Evolutionary conservation across 768 basidiomycete species (phyloP).

Genomic region (Mycena sanguinolenta): DNA sequence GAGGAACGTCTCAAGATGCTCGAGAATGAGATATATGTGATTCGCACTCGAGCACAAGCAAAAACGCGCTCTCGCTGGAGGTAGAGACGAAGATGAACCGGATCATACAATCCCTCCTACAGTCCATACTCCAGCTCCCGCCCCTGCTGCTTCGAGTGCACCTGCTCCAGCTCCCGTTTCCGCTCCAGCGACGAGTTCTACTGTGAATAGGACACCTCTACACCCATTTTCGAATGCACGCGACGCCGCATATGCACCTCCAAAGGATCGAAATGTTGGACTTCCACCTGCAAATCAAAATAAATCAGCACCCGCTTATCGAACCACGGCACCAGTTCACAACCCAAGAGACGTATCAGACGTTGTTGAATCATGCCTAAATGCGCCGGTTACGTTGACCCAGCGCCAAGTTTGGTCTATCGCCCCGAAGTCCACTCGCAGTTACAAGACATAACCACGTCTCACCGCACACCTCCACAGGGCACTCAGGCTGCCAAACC

Average conservation of each 20-base stretch:
- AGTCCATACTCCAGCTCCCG: slow-evolving; percentile 26
- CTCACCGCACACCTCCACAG: slow-evolving; percentile 5
- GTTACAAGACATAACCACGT: slow-evolving; percentile 37
- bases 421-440: no score
- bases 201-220: neutral
- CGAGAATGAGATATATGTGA: neutral
- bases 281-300: no score
- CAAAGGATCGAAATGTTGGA: slow-evolving; percentile 29
- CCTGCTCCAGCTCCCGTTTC: slow-evolving; percentile 9
- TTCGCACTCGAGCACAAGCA: slow-evolving; percentile 16
- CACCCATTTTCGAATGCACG: slow-evolving; percentile 24
- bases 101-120: slow-evolving; percentile 25
- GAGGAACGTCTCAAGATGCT: slow-evolving; percentile 12
- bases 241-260: slow-evolving; percentile 36
- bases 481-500: neutral
- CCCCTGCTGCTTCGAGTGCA: no score
- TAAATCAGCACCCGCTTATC: slow-evolving; percentile 32
- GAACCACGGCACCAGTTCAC: slow-evolving; percentile 34
- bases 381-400: slow-evolving; percentile 38
- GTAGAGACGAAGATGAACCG: neutral
- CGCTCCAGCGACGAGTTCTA: neutral
- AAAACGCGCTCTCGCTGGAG: slow-evolving; percentile 5
- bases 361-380: slow-evolving; percentile 31
- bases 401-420: no score
- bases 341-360: slow-evolving; percentile 25